Evolutionary conservation across 441 rosid genomes (phyloP), one percentile per base, ranked within the genome.

Genomic region (Adansonia gregorii): DNA sequence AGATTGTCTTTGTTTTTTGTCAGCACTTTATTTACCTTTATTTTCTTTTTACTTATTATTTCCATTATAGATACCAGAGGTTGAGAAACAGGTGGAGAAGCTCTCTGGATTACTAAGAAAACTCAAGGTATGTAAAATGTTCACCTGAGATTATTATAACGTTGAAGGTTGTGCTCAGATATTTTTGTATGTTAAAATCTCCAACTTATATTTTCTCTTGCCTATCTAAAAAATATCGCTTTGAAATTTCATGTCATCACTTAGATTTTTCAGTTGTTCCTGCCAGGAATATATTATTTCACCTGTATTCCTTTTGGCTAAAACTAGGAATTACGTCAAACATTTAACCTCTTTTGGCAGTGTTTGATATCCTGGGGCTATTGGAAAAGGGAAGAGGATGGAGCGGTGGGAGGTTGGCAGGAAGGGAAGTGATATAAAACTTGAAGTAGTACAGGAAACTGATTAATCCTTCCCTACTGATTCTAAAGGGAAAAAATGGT

Each of bases 31-130:
- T 10, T 46, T 60, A 24, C 39, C 24, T 45, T 68, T 68, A 46
- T 46, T 20, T 67, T 67, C 54, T 9, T 15, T 67, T 68, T 68
- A 9, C 59, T 65, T 77, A n/a, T 71, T 56, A 35, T 69, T 71
- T 65, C 59, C 70, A 19, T 43, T 82, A 51, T 15, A 91, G 95
- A 86, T 87, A 56, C 95, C 85, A 79, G 95, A 91, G 64, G 82
- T 87, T 45, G 93, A 89, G 84, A 89, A 84, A 24, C 90, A 85
- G 67, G 83, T 91, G 31, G 89, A 86, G 43, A 89, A 85, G 83
- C 86, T 91, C 52, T 76, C 90, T 31, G 79, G 27, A 45, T 87
- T 91, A 39, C 91, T 89, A 46, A 84, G 81, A 83, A 88, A 84
- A 61, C 82, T 91, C 59, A 91, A 91, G 95, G 93, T 91, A 82